Base-by-base conservation (phyloP, 2,329 filamentous ascomycete genomes). In the Colletotrichum orchidophilum region DNA sequence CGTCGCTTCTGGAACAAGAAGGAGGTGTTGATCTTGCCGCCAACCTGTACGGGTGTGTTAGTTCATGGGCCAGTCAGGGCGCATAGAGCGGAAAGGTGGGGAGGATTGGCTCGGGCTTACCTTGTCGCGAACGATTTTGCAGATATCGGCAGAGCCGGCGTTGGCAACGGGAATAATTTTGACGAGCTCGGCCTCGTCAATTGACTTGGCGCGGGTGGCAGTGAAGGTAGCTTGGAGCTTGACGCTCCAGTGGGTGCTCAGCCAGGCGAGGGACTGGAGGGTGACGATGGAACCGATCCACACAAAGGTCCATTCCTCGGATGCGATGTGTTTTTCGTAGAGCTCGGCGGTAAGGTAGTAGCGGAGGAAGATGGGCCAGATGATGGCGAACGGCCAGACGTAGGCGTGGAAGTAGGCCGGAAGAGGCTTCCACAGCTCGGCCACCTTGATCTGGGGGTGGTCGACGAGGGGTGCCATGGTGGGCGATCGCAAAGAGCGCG, bases 1-100 rank as follows among this genome's bases (percentile, higher is more conserved):
- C 96, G 93, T 76, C 96, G 94, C 87, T 99, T 99, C 85, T 99
- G 96, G 85, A 99, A 99, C 68, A 98, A 86, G 83, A 99, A 99
- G 11, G 95, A 98, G 13, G 92, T 83, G 75, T 91, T 95, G 67
- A 89, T 87, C 84, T 94, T 94, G 76, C 91, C 93, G 73, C 90
- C 93, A 73, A 88, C 86, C 90, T 92, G 71, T 7, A 65, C 27
- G 29, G 24, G n/a, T 49, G n/a, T 49, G 65, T 27, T 57, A n/a
- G 46, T 50, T 49, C 8, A 46, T n/a, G 18, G 39, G 8, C n/a
- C 18, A 68, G 39, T 39, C 13, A 21, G 15, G 12, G 26, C 5
- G 3, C 13, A n/a, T 5, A 21, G 24, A 29, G 27, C 18, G 12
- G 33, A 9, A 33, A 9, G 54, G 27, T 5, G n/a, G 29, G 5